Percentiles rank a stretch among this genome's conserved stretches.
phyloP scores from a whole-genome alignment of 2,329 filamentous ascomycete species.

The Phialophora expanda region DNA sequence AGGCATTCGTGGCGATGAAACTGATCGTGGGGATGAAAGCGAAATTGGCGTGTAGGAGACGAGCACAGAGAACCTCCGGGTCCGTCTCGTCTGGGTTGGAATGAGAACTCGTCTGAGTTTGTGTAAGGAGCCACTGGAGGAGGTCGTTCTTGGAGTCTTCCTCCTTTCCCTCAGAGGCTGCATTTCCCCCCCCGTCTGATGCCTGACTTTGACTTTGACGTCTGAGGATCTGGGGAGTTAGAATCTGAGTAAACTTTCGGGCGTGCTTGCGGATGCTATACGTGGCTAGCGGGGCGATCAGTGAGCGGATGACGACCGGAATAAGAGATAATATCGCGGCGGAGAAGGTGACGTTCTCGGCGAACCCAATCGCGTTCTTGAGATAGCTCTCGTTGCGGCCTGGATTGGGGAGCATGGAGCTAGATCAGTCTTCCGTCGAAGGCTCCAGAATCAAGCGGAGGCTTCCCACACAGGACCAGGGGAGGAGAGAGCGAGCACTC shows the following conservation, averaged over 20 bases:
- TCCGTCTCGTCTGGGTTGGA: conserved; percentile 48
- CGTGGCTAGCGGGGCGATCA: conserved; percentile 56
- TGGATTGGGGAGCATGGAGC: background rate
- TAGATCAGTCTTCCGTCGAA: background rate
- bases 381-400: conserved; percentile 48
- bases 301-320: conserved; percentile 55
- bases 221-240: conserved; percentile 57
- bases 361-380: conserved; percentile 55
- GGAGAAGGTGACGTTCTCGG: conserved; percentile 56
- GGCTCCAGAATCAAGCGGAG: background rate
- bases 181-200: conserved; percentile 46
- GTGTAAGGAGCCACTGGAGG: conserved; percentile 57
- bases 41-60: conserved; percentile 57
- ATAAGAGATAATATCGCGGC: conserved; percentile 55
- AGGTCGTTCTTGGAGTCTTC: conserved; percentile 57
- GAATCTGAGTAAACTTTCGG: conserved; percentile 49
- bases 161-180: conserved; percentile 42
- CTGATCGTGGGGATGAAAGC: conserved; percentile 43
- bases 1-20: conserved; percentile 41
- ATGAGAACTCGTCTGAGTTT: conserved; percentile 14
- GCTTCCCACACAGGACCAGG: background rate
- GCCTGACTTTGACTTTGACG: conserved; percentile 54
- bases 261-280: conserved; percentile 57
- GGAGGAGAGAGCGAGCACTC: conserved; percentile 7
- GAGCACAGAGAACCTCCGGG: conserved; percentile 56